Evolutionary conservation across 2,329 filamentous ascomycete species (phyloP), one percentile per base, ranked within the genome.

Genomic region (Lachnellula arida): DNA sequence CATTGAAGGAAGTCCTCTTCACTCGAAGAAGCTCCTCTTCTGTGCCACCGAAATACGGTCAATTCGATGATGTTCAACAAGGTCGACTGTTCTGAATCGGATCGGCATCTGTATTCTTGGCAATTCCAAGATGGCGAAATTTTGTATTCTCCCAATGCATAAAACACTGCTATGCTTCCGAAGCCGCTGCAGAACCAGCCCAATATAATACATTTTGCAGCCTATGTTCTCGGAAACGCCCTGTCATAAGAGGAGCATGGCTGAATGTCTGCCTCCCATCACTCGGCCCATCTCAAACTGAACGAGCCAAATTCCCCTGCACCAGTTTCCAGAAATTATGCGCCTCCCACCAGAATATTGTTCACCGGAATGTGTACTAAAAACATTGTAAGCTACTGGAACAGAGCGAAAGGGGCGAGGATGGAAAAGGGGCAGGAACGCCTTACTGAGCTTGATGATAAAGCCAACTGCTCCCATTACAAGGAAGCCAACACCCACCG

Each of bases 391-490:
- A 40, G 19, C 35, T 22, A 23, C 23, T 19, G 4, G 34, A 49
- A 4, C 23, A 22, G 7, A 23, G 7, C 14, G 23, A n/a, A 28
- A 49, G n/a, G 23, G 19, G 28, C 5, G 11, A 12, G 25, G 40
- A 49, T 47, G 47, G 43, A 43, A 46, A 43, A 44, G n/a, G 7
- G 23, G 42, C 22, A n/a, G 28, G 32, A 64, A 28, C 39, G 35
- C 40, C 70, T 53, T 65, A 71, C 72, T 73, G 53, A 79, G 74
- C 70, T 79, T 79, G 65, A 79, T 76, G 46, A 78, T 65, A 67
- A 78, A 79, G 62, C 77, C 77, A 57, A 80, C 77, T 54, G 76
- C 75, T 47, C 77, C 77, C 77, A 80, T 80, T 49, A 79, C 74
- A 43, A 79, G 60, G 70, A 80, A 80, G 57, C 77, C 77, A 55